phyloP scores from a whole-genome alignment of 495 filamentous ascomycete species.

The Penicillium herquei region DNA sequence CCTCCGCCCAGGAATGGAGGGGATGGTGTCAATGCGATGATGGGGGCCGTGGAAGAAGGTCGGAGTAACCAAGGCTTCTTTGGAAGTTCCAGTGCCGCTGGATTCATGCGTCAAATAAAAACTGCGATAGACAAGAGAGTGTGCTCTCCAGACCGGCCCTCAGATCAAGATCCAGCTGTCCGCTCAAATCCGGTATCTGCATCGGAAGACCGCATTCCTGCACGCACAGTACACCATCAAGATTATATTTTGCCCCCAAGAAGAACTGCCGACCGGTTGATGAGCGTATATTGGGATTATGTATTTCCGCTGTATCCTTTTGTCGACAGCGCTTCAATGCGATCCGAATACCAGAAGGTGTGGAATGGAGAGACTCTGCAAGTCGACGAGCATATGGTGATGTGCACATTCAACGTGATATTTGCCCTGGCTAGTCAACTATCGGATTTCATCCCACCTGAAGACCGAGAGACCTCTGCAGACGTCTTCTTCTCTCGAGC shows the following conservation, averaged over 20 bases:
- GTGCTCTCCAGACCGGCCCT: conserved; percentile 17
- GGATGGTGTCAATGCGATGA: conserved; percentile 40
- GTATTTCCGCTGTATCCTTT: conserved; percentile 44
- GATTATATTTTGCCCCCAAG: conserved; percentile 40
- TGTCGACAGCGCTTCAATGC: conserved; percentile 30
- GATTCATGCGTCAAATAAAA: conserved; percentile 41
- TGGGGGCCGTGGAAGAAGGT: conserved; percentile 38
- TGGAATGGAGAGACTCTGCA: conserved; percentile 33
- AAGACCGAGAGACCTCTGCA: conserved; percentile 31
- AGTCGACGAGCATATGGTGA: conserved; percentile 38
- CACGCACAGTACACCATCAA: conserved; percentile 7
- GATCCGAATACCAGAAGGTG: conserved; percentile 32
- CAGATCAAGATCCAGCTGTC: background rate
- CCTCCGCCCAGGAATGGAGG: background rate
- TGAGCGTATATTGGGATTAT: conserved; percentile 40
- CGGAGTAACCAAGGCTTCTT: conserved; percentile 35
- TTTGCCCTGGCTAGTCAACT: conserved; percentile 40
- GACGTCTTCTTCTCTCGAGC: conserved; percentile 40
- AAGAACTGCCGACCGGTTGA: conserved; percentile 38
- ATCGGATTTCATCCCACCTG: conserved; percentile 34
- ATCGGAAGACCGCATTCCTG: background rate
- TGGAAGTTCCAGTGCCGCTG: conserved; percentile 36
- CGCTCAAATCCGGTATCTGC: background rate
- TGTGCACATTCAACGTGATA: conserved; percentile 43
- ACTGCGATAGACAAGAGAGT: conserved; percentile 35